Base-by-base conservation (phyloP, 2,329 filamentous ascomycete species). In the Pseudogymnoascus sp. region DNA sequence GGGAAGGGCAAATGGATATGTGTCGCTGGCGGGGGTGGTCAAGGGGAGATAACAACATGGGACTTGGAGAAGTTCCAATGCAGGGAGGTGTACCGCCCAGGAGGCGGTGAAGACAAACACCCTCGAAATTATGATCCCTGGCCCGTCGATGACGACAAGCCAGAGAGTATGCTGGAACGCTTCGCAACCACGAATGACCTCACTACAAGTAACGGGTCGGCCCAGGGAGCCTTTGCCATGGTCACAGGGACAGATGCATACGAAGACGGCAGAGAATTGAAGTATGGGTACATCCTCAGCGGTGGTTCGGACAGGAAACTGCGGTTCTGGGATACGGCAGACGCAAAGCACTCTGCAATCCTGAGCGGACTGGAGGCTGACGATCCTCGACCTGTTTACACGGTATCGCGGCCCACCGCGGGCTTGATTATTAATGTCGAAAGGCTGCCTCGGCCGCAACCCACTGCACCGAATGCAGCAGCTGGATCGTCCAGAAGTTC, bases 1-100 rank as follows among this genome's bases (percentile, higher is more conserved):
- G 88, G 89, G 0, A 85, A 90, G 44, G 89, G 89, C 9, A 88
- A 87, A 71, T 93, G 90, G 83, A 84, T 97, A 1, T 95, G 92
- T 71, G 88, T 97, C 7, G 88, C 92, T 2, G 92, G 93, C 13
- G 92, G 93, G 7, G 95, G 89, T 6, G 89, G 86, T 3, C 86
- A 90, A 64, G 91, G 91, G 13, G 94, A 99, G 71, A 84, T 99
- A 33, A 95, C 91, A 0, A 89, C 96, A 0, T 99, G 94, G 94
- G 94, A 97, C 70, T 79, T 97, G 13, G 93, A 97, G 71, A 95
- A 93, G 75, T 85, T 86, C 6, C 82, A 89, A 50, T 99, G 94
- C 70, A 84, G 90, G 63, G 92, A 97, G 72, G 87, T 97, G 1
- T 96, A 96, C 72, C 86, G 91, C 72, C 72, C 80, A 6, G 82